Evolutionary conservation across 148 eudicot species (phyloP).

Genomic region (Heliosperma pusillum): DNA sequence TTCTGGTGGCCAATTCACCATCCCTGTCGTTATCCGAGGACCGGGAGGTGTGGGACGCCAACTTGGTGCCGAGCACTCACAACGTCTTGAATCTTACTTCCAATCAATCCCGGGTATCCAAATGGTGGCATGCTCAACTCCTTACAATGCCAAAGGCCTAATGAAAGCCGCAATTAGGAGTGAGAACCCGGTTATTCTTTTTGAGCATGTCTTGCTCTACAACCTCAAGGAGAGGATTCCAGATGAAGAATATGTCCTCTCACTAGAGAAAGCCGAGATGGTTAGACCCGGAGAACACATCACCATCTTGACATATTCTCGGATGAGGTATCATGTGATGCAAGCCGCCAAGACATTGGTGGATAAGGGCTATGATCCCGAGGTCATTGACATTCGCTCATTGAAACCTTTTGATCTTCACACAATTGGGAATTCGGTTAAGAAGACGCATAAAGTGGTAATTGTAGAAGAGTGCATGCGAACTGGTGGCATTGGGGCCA

Average conservation of each 20-base stretch:
- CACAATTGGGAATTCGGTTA: constrained; percentile 79
- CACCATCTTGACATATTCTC: constrained; percentile 78
- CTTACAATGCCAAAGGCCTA: constrained; percentile 81
- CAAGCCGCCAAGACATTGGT: constrained; percentile 82
- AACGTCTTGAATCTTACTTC: constrained; percentile 78
- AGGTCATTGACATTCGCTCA: constrained; percentile 85
- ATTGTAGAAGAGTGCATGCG: constrained; percentile 95
- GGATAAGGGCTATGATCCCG: constrained; percentile 84
- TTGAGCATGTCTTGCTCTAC: constrained; percentile 83
- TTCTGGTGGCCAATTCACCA: constrained; percentile 88
- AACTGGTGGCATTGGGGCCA: constrained; percentile 89
- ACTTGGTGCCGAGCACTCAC: constrained; percentile 89
- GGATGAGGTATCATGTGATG: constrained; percentile 93
- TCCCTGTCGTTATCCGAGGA: constrained; percentile 81
- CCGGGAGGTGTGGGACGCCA: constrained; percentile 96
- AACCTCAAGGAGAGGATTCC: constrained; percentile 85
- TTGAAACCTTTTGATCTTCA: constrained; percentile 79
- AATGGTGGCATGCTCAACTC: constrained; percentile 90
- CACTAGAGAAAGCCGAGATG: constrained; percentile 89
- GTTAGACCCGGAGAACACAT: constrained; percentile 84
- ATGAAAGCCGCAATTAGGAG: constrained; percentile 94
- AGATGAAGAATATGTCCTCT: constrained; percentile 66
- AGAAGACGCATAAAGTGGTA: constrained; percentile 81
- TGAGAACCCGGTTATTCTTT: constrained; percentile 80
- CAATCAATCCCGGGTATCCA: constrained; percentile 86